Conservation (phyloP, 805 yeast genomes). For the Metschnikowia noctiluminum region DNA sequence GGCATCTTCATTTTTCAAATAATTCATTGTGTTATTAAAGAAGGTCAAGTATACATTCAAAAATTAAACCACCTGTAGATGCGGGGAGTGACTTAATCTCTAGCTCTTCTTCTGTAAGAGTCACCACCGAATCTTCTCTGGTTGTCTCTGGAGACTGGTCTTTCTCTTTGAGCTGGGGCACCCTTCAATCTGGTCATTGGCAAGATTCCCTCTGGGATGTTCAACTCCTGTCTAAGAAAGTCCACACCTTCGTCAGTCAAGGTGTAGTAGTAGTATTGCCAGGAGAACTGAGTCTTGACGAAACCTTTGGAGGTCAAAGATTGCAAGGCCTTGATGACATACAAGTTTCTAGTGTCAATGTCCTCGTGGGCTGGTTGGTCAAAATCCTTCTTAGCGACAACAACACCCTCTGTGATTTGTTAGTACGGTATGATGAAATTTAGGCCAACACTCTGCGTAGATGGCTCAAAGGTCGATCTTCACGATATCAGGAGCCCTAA, state of each 20-base stretch:
- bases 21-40: conserved; percentile 10
- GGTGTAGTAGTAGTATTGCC: conserved; percentile 99
- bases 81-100: conserved; percentile 35
- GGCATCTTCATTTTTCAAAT: no score
- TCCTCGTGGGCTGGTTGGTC: conserved; percentile 97
- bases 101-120: conserved; percentile 62
- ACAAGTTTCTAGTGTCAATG: conserved; percentile 96
- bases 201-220: conserved; percentile 97
- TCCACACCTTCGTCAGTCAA: conserved; percentile 99
- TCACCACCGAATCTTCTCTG: conserved; percentile 44
- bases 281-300: conserved; percentile 99
- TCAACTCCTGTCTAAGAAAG: conserved; percentile 95
- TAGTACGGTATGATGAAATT: conserved; percentile 9
- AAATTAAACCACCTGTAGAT: conserved; percentile 12
- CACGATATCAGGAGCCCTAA: no score
- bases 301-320: conserved; percentile 97
- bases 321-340: conserved; percentile 97
- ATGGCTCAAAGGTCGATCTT: no score
- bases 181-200: conserved; percentile 97
- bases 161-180: conserved; percentile 79
- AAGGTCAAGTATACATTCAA: conserved; percentile 17
- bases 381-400: conserved; percentile 99
- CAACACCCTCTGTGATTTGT: conserved; percentile 83
- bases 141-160: conserved; percentile 38
- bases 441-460: no score